Conservation (phyloP, 768 basidiomycete genomes). For the Tylopilus felleus region DNA sequence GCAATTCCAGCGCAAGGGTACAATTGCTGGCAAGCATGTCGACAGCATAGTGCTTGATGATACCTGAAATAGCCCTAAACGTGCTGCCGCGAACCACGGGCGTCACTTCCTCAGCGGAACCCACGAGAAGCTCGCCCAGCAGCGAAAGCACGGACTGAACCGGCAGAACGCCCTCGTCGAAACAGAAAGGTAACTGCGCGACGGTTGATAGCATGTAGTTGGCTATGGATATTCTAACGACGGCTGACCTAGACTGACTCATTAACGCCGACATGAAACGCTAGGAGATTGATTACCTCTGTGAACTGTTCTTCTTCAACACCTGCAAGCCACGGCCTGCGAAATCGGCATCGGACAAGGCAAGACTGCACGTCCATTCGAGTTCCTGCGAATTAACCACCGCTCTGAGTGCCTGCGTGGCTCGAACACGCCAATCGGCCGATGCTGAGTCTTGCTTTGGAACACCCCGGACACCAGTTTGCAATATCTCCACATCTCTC, state of each 20-base stretch:
- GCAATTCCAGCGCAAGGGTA: constrained; percentile 35
- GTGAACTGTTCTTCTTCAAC: constrained; percentile 40
- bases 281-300: constrained; percentile 30
- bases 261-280: constrained; percentile 8
- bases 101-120: constrained; percentile 45
- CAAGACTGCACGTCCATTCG: constrained; percentile 54
- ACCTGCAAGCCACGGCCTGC: constrained; percentile 44
- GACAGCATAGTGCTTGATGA: constrained; percentile 42
- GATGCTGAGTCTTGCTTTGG: background rate
- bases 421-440: constrained; percentile 22
- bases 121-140: constrained; percentile 40
- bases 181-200: constrained; percentile 7
- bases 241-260: constrained; percentile 11
- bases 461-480: background rate
- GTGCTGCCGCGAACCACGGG: constrained; percentile 42
- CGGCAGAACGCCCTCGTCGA: constrained; percentile 17
- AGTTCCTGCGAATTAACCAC: constrained; percentile 46
- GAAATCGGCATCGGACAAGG: constrained; percentile 40
- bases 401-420: constrained; percentile 31
- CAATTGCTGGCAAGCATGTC: constrained; percentile 28
- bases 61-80: constrained; percentile 39
- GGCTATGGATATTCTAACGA: constrained; percentile 20
- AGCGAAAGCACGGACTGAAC: constrained; percentile 34
- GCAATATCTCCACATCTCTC: constrained; percentile 11
- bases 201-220: constrained; percentile 19